phyloP scores from a whole-genome alignment of 306 rosid species.

The Oxytropis ochrocephala region DNA sequence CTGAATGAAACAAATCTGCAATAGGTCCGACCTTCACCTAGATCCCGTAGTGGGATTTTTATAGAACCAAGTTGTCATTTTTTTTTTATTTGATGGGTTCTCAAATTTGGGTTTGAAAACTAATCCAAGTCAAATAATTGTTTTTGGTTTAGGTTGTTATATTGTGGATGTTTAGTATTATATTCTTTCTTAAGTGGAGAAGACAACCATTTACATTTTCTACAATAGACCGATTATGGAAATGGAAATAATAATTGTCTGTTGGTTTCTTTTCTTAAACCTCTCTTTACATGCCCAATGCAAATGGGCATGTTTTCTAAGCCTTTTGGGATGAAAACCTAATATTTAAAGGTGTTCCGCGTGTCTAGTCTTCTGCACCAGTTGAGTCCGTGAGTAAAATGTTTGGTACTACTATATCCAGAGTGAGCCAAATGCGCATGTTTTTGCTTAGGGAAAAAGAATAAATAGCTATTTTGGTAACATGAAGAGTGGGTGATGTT shows the following conservation, averaged over 20 bases:
- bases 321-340: background rate
- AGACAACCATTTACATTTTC: background rate
- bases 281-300: background rate
- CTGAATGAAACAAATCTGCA: background rate
- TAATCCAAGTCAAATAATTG: background rate
- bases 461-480: background rate
- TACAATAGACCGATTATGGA: background rate
- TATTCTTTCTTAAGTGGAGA: background rate
- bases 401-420: background rate
- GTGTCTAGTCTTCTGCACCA: conserved; percentile 1
- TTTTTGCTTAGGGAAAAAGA: background rate
- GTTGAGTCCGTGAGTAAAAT: background rate
- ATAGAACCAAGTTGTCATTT: background rate
- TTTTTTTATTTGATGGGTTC: background rate
- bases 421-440: conserved; percentile 3
- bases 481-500: background rate
- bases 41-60: background rate
- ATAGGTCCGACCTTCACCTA: background rate
- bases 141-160: background rate
- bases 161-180: background rate
- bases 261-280: background rate
- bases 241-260: background rate
- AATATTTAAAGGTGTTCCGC: no score
- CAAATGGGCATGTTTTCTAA: background rate
- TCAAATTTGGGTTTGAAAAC: background rate